Evolutionary conservation across 495 filamentous ascomycete genomes (phyloP), one percentile per base, ranked within the genome.

Genomic region (Cercophora sp.): DNA sequence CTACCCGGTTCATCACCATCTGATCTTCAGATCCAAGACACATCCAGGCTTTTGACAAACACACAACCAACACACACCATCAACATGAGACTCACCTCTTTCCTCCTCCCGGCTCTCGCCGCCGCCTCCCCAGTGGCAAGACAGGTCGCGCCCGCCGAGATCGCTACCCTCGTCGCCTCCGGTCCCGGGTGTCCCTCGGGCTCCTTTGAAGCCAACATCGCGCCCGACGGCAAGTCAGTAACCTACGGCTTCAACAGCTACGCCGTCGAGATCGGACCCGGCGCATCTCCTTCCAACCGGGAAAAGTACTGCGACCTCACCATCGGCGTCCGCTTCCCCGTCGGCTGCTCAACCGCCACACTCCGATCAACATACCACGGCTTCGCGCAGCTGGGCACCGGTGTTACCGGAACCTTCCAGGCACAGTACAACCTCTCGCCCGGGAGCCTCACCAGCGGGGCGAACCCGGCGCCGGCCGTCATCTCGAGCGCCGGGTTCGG

Each of bases 381-480:
- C 16, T 36, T 25, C 22, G 27, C 20, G 15, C 39, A 44, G 27
- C 40, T 52, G 8, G 39, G 23, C 2, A n/a, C 2, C 2, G 50
- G 50, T 25, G 26, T 44, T 8, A 36, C 19, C 26, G 50, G 50
- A 11, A 52, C 31, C 8, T 52, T 52, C 39, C 15, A 25, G n/a
- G 11, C 50, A 5, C 39, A 52, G 50, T 52, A 52, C 23, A 52
- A n/a, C 39, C 8, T 44, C 20, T 45, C 39, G 4, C 50, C 50
- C 10, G 50, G 50, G 15, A 23, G 31, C n/a, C 11, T 46, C 1
- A 31, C 25, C 1, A 3, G 10, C 2, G 43, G 43, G 13, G 24
- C 24, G 18, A 46, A 46, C 13, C 43, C 43, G 23, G 24, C 43
- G 11, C 15, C 22, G 2, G 43, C 43, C 8, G 25, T 31, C 13